A percentile compares a stretch with the other conserved stretches of the same genome.
These are phyloP conservation scores for Amanita muscaria DNA, from an alignment of 768 basidiomycete genomes.

Conservation along the genomic window DNA sequence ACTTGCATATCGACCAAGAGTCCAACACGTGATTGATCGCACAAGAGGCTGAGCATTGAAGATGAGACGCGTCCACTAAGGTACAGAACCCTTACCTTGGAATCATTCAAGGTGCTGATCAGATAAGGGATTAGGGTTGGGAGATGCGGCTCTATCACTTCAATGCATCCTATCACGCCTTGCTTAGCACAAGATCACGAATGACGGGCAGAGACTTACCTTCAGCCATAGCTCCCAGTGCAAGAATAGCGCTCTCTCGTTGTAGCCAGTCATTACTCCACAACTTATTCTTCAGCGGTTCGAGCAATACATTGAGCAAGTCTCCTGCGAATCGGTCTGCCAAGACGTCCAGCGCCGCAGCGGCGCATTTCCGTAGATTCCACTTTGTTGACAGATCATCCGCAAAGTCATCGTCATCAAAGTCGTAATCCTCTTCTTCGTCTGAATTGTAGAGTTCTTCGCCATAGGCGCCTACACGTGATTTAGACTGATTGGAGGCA, in stretches of 20 bases:
- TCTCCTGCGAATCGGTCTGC: conserved; percentile 91
- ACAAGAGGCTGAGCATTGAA: conserved; percentile 68
- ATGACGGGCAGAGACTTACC: conserved; percentile 38
- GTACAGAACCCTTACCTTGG: conserved; percentile 53
- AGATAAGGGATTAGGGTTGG: conserved; percentile 91
- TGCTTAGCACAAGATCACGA: conserved; percentile 8
- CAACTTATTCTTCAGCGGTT: conserved; percentile 85
- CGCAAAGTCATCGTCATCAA: conserved; percentile 86
- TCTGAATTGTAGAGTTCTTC: conserved; percentile 79
- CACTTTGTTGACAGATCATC: conserved; percentile 98
- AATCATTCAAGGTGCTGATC: conserved; percentile 81
- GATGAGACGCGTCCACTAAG: conserved; percentile 6
- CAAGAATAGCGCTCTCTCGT: conserved; percentile 91
- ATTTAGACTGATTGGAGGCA: conserved; percentile 23
- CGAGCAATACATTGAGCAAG: conserved; percentile 78
- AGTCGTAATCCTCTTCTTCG: conserved; percentile 81
- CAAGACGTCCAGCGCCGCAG: conserved; percentile 93
- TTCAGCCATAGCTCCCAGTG: conserved; percentile 97
- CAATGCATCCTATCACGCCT: conserved; percentile 76
- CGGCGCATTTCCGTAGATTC: conserved; percentile 97
- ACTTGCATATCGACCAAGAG: conserved; percentile 94
- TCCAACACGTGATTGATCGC: conserved; percentile 98
- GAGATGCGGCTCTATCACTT: conserved; percentile 89
- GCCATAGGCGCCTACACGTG: conserved; percentile 58
- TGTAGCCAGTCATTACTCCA: conserved; percentile 93